Evolutionary conservation across 2,329 filamentous ascomycete genomes (phyloP).

Genomic region (Fusarium hostae): DNA sequence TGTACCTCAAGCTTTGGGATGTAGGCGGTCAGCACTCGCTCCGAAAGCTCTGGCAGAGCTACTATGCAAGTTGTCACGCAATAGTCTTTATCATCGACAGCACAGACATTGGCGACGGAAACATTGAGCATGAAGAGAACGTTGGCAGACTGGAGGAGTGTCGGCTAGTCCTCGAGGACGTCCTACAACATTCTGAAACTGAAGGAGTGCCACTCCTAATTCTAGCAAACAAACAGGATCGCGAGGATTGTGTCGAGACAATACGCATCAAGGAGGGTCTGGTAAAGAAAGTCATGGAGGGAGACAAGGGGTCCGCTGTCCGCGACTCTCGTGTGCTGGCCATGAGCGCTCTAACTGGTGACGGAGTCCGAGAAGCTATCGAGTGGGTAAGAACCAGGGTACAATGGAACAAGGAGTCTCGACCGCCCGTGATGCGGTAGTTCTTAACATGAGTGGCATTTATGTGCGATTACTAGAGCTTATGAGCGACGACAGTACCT

Average conservation of each 20-base stretch:
- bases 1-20: conserved; percentile 99
- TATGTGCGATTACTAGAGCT: conserved; percentile 19
- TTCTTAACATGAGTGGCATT: not conserved
- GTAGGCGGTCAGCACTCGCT: conserved; percentile 93
- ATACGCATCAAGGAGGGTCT: conserved; percentile 97
- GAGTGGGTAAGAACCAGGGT: conserved; percentile 94
- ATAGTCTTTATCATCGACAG: conserved; percentile 98
- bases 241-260: conserved; percentile 97
- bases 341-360: conserved; percentile 87
- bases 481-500: conserved; percentile 33
- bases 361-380: conserved; percentile 92
- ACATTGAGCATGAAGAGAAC: conserved; percentile 63
- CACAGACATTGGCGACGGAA: conserved; percentile 89
- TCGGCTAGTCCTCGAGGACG: conserved; percentile 86
- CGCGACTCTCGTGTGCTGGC: conserved; percentile 92
- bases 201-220: conserved; percentile 92
- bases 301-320: conserved; percentile 86
- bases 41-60: conserved; percentile 92
- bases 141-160: conserved; percentile 86
- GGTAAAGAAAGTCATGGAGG: conserved; percentile 94
- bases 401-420: conserved; percentile 94
- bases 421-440: conserved; percentile 93
- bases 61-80: conserved; percentile 93
- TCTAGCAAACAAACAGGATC: conserved; percentile 96
- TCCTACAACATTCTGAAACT: conserved; percentile 86